Conservation (phyloP, 108 stramenopile genomes). For the Schizochytrium sp. region DNA sequence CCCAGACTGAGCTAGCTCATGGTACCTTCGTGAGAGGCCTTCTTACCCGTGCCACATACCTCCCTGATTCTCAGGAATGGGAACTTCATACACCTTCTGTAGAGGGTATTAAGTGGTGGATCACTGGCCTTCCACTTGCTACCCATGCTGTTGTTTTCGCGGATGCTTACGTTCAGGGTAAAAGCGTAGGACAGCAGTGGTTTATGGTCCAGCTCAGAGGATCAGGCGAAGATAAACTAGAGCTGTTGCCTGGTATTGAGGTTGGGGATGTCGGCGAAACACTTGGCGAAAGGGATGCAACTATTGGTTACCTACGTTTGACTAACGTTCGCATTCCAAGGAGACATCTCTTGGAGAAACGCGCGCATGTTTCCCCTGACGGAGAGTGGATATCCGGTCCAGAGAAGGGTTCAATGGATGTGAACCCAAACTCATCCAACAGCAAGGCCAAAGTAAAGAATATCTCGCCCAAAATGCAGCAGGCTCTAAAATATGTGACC, state of each 20-base stretch:
- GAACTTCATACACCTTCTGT: slow-evolving; percentile 11
- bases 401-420: slow-evolving; percentile 41
- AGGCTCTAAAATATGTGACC: slow-evolving; percentile 56
- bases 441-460: background rate
- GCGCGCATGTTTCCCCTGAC: slow-evolving; percentile 15
- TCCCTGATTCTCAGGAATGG: slow-evolving; percentile 10
- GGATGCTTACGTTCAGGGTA: background rate
- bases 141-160: slow-evolving; percentile 55
- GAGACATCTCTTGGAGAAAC: background rate
- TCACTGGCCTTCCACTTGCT: slow-evolving; percentile 14
- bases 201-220: slow-evolving; percentile 51
- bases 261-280: slow-evolving; percentile 53
- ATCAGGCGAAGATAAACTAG: slow-evolving; percentile 1
- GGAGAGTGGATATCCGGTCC: slow-evolving; percentile 50
- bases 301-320: slow-evolving; percentile 20
- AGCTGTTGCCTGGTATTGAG: slow-evolving; percentile 33
- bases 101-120: slow-evolving; percentile 58
- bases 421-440: background rate
- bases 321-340: slow-evolving; percentile 40
- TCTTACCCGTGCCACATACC: background rate
- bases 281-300: slow-evolving; percentile 32
- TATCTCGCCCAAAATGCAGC: slow-evolving; percentile 40
- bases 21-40: slow-evolving; percentile 50
- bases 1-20: slow-evolving; percentile 55
- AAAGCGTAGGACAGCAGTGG: slow-evolving; percentile 47